Evolutionary conservation across 2,329 filamentous ascomycete species (phyloP).

Genomic region (Calycina herbarum): DNA sequence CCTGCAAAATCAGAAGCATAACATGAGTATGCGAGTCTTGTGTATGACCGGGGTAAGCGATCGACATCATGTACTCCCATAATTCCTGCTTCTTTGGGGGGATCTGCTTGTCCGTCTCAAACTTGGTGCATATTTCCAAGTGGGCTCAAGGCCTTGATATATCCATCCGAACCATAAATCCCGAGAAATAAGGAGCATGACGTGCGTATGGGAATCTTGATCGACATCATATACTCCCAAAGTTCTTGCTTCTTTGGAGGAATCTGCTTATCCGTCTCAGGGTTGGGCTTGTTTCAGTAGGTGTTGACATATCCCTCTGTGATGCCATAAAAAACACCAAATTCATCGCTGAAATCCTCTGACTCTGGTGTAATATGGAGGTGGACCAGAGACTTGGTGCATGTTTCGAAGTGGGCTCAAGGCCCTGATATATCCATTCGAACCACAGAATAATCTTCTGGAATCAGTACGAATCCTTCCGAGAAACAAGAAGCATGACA

Average conservation of each 20-base stretch:
- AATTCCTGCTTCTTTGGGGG: constrained; percentile 31
- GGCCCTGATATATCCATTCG: no score
- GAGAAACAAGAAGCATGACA: no score
- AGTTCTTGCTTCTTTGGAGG: constrained; percentile 31
- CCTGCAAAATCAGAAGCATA: constrained; percentile 38
- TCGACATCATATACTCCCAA: constrained; percentile 42
- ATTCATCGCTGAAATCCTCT: constrained; percentile 18
- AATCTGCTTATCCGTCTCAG: constrained; percentile 27
- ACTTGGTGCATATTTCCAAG: no score
- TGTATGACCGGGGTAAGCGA: constrained; percentile 19
- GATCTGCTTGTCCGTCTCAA: constrained; percentile 26
- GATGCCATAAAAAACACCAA: constrained; percentile 26
- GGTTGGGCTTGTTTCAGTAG: constrained; percentile 19
- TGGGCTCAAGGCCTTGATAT: no score
- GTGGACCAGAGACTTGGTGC: constrained; percentile 11
- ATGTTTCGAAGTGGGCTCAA: no score
- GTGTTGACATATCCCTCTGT: constrained; percentile 35
- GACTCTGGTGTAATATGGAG: constrained; percentile 5
- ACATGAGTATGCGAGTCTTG: constrained; percentile 39
- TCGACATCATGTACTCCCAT: constrained; percentile 42
- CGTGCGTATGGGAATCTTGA: constrained; percentile 40
- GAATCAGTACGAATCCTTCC: no score
- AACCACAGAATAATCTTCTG: no score
- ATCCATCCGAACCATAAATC: not conserved
- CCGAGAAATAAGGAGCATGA: constrained; percentile 39